Evolutionary conservation across 1,284 basidiomycete genomes (phyloP).

Genomic region (Apiotrichum gracile): DNA sequence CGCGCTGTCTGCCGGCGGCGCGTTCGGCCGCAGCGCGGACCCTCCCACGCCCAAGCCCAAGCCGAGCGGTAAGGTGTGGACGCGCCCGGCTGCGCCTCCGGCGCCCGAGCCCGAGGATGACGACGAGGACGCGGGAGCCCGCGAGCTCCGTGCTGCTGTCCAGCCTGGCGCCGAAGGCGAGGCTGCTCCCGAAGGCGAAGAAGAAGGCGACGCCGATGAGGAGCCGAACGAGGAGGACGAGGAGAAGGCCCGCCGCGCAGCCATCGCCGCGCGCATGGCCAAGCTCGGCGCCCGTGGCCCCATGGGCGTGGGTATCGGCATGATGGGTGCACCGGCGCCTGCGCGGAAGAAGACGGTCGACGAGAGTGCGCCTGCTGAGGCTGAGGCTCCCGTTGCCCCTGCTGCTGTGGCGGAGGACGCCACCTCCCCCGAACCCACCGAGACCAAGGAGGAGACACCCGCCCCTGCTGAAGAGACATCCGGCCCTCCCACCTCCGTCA

Average conservation of each 20-base stretch:
- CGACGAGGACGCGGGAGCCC: conserved; percentile 38
- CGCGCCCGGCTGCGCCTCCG: conserved; percentile 51
- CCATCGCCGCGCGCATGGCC: conserved; percentile 51
- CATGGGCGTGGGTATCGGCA: conserved; percentile 42
- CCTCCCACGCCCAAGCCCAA: conserved; percentile 58
- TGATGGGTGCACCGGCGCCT: conserved; percentile 11
- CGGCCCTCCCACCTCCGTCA: conserved; percentile 25
- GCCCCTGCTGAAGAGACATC: neutral
- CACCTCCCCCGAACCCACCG: neutral
- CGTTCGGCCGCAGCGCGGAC: conserved; percentile 55
- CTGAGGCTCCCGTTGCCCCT: neutral
- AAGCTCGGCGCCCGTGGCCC: conserved; percentile 48
- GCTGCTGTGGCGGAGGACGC: conserved; percentile 1
- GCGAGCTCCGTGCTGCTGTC: neutral
- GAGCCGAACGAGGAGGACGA: conserved; percentile 43
- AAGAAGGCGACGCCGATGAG: neutral
- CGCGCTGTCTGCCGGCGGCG: conserved; percentile 68
- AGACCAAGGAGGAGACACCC: neutral
- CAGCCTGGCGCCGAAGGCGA: neutral
- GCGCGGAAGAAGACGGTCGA: conserved; percentile 19
- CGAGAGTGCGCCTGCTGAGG: neutral
- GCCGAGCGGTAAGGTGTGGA: conserved; percentile 65
- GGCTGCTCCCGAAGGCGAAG: neutral
- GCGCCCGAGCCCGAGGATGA: conserved; percentile 46
- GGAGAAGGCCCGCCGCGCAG: conserved; percentile 47